A percentile compares a stretch with the other conserved stretches of the same genome.
Evolutionary conservation across 2,329 filamentous ascomycete species (phyloP).

Genomic region (Cladosporium sp.): DNA sequence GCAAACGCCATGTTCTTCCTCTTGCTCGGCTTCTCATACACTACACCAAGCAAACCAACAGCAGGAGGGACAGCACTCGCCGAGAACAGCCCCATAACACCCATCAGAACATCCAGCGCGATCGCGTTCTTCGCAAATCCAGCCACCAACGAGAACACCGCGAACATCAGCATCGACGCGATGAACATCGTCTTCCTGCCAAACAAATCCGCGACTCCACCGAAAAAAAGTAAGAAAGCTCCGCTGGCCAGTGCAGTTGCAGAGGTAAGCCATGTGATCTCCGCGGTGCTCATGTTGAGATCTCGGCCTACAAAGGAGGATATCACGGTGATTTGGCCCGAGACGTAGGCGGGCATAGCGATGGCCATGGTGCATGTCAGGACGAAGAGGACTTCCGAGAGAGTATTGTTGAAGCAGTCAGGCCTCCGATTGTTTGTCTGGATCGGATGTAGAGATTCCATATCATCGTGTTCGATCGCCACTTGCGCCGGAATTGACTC

Average conservation of each 20-base stretch:
- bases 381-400: conserved; percentile 63
- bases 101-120: conserved; percentile 59
- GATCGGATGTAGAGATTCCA: conserved; percentile 17
- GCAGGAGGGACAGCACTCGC: conserved; percentile 62
- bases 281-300: conserved; percentile 58
- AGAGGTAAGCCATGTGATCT: conserved; percentile 65
- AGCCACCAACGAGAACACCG: conserved; percentile 52
- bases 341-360: conserved; percentile 57
- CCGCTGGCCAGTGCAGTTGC: conserved; percentile 60
- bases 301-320: conserved; percentile 58
- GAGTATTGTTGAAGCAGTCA: conserved; percentile 57
- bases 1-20: conserved; percentile 64
- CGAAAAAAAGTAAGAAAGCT: conserved; percentile 63
- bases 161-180: conserved; percentile 56
- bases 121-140: conserved; percentile 58
- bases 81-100: conserved; percentile 60
- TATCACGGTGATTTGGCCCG: conserved; percentile 58
- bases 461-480: background rate
- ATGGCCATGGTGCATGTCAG: conserved; percentile 64
- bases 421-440: conserved; percentile 39
- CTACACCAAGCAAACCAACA: conserved; percentile 59
- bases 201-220: conserved; percentile 61
- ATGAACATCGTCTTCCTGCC: conserved; percentile 57
- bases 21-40: conserved; percentile 57
- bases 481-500: background rate